A percentile compares a stretch with the other conserved stretches of the same genome.
These are phyloP conservation scores for Cyathus striatus DNA, from an alignment of 768 basidiomycete species.

Conservation along the genomic window DNA sequence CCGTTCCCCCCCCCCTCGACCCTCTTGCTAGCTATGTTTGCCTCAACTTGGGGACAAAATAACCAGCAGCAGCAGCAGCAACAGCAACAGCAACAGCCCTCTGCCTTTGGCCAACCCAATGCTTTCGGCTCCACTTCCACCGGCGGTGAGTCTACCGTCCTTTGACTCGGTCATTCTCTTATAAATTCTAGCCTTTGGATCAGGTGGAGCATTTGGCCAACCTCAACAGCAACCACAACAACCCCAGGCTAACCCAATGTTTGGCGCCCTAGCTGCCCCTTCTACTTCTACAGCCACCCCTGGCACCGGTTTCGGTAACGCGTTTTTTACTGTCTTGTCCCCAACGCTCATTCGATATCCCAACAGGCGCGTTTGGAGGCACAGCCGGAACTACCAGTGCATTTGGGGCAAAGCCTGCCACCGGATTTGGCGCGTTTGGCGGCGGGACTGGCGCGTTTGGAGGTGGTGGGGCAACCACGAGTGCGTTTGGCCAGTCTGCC, in stretches of 20 bases:
- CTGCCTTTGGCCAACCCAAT: slow-evolving; percentile 18
- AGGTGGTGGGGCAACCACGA: slow-evolving; percentile 23
- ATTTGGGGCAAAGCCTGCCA: slow-evolving; percentile 68
- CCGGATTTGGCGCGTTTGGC: slow-evolving; percentile 76
- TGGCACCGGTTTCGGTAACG: slow-evolving; percentile 40
- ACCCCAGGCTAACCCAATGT: slow-evolving; percentile 74
- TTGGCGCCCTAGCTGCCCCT: slow-evolving; percentile 51
- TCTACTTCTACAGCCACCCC: slow-evolving; percentile 23
- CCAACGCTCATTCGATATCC: slow-evolving; percentile 6
- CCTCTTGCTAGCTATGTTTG: slow-evolving; percentile 51
- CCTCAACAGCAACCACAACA: slow-evolving; percentile 54
- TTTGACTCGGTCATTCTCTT: slow-evolving; percentile 14
- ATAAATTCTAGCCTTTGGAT: slow-evolving; percentile 45
- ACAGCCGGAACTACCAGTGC: slow-evolving; percentile 34
- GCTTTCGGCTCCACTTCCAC: slow-evolving; percentile 20
- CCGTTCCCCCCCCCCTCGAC: not conserved
- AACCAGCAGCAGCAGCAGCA: slow-evolving; percentile 62
- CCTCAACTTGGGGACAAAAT: slow-evolving; percentile 60
- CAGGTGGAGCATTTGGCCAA: slow-evolving; percentile 57
- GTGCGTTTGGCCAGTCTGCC: slow-evolving; percentile 36
- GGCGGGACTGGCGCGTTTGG: slow-evolving; percentile 55
- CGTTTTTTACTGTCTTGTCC: slow-evolving; percentile 14
- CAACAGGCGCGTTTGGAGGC: slow-evolving; percentile 43
- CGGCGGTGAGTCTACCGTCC: slow-evolving; percentile 30
- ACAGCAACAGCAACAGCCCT: slow-evolving; percentile 37